These are phyloP conservation scores for Azolla pinnata DNA, from an alignment of 75 land plant species.

Conservation along the genomic window DNA sequence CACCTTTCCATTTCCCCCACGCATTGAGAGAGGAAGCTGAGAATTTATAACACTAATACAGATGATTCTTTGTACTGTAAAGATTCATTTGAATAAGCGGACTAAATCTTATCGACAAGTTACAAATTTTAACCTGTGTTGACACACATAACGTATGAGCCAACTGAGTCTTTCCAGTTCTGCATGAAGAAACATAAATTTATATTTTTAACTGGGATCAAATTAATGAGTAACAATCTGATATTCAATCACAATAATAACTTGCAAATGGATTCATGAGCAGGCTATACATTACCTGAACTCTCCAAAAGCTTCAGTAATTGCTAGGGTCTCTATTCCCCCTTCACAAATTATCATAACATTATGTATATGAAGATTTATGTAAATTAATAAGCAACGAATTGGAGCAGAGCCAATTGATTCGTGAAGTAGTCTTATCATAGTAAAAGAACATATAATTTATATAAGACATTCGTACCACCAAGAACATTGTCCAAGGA, in stretches of 20 bases:
- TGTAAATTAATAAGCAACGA: too few species aligned
- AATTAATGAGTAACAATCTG: not conserved
- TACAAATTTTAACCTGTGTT: slow-evolving; percentile 52
- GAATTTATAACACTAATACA: slow-evolving; percentile 1
- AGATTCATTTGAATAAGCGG: not conserved
- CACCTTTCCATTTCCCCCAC: slow-evolving; percentile 92
- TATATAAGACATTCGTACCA: slow-evolving; percentile 46
- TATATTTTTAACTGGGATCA: too few species aligned
- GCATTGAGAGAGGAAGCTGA: slow-evolving; percentile 86
- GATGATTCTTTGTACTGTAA: not conserved
- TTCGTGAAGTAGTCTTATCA: too few species aligned
- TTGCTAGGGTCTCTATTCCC: slow-evolving; percentile 80
- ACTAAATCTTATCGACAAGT: not conserved
- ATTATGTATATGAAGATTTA: not conserved
- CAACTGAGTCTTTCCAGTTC: slow-evolving; percentile 95
- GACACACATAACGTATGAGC: slow-evolving; percentile 95
- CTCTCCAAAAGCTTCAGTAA: slow-evolving; percentile 97
- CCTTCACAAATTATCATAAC: slow-evolving; percentile 26
- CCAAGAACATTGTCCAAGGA: slow-evolving; percentile 84
- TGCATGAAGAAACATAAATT: slow-evolving; percentile 20
- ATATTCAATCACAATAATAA: not conserved
- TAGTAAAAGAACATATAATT: too few species aligned
- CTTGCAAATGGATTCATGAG: too few species aligned
- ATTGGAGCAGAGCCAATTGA: too few species aligned
- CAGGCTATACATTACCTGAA: too few species aligned